Base-by-base conservation (phyloP, 2,329 filamentous ascomycete species). In the Magnaporthiopsis poae region DNA sequence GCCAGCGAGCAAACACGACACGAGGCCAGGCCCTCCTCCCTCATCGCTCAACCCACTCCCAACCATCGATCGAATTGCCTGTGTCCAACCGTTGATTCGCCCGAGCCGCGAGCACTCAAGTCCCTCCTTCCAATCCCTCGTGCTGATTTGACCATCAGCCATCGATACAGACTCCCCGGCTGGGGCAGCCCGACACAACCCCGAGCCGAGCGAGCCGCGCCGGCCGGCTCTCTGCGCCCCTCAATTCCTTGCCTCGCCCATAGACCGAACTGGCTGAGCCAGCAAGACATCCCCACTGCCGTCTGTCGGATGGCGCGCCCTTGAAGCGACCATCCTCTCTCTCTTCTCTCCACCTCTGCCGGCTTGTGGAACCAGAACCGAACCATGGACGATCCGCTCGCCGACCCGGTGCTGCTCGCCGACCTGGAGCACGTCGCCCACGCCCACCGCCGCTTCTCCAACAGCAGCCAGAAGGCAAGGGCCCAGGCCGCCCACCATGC, bases 371-470 rank as follows among this genome's bases (percentile, higher is more conserved):
- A 18, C 3, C 59, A 31, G 15, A 13, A 39, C 11, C 11, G 35
- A 39, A 21, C 33, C 25, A 65, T 65, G 64, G 64, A 60, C 29
- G 35, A 52, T 12, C 64, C 64, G 36, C 60, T 61, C 15, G 65
- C 67, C 68, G 73, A 73, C 63, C 68, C 71, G 56, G 67, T 73
- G 59, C 68, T 71, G 64, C 68, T 67, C 31, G 71, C 70, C 65
- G 73, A 75, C 68, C 68, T 69, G 8, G 65, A 66, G 64, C 71
- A 68, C 5, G 70, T 72, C 46, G 72, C 71, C 46, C 74, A 75
- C 67, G 70, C 71, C 21, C 72, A 73, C n/a, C 72, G 69, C 4
- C 71, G 74, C 35, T 60, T 67, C 12, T 71, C 69, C n/a, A 66
- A 68, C 13, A 67, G 66, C 31, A 61, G 60, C 31, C 59, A 52